Percentiles rank a stretch among this genome's conserved stretches.
phyloP scores from a whole-genome alignment of 2,329 filamentous ascomycete species.

The Penicillium sp. region DNA sequence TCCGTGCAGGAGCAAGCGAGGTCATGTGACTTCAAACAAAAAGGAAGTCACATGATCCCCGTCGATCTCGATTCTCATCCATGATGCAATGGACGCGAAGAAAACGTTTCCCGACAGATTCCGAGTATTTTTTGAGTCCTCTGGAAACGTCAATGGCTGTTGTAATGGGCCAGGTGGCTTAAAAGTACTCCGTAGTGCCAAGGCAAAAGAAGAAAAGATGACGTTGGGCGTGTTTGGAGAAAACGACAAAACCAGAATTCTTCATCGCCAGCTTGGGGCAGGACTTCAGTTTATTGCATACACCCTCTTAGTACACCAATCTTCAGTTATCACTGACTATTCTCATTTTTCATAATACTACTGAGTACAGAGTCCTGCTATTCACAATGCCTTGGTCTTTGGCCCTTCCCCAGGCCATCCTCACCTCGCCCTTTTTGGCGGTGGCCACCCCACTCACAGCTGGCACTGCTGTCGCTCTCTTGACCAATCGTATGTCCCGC shows the following conservation, averaged over 20 bases:
- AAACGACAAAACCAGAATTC: not conserved
- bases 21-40: too few species aligned
- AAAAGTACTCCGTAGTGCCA: not conserved
- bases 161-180: not conserved
- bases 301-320: too few species aligned
- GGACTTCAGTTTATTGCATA: not conserved
- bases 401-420: slow-evolving; percentile 29
- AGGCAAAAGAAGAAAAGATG: not conserved
- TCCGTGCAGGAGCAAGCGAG: too few species aligned
- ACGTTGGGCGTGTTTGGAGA: not conserved
- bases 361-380: too few species aligned
- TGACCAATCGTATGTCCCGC: not conserved
- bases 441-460: slow-evolving; percentile 28
- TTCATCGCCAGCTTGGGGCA: not conserved
- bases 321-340: too few species aligned
- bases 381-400: slow-evolving; percentile 30
- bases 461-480: not conserved
- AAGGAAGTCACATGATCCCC: too few species aligned
- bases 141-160: not conserved
- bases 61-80: too few species aligned
- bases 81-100: too few species aligned
- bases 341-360: not conserved
- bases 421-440: slow-evolving; percentile 31
- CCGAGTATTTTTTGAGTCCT: not conserved
- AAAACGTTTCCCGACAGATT: too few species aligned